phyloP scores from a whole-genome alignment of 306 rosid species.

The Purshia tridentata region DNA sequence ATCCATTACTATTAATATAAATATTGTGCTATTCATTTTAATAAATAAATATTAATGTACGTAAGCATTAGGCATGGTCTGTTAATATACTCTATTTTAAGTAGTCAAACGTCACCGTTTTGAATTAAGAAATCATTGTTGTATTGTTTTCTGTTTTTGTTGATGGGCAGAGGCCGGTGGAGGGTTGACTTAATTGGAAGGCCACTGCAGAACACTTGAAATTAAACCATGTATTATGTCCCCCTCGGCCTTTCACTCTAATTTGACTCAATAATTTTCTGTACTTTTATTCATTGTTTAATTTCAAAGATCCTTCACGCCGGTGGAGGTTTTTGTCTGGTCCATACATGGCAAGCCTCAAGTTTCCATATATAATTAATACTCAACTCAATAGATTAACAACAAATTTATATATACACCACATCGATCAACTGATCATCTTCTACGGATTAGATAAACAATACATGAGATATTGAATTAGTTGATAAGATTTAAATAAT shows the following conservation, averaged over 20 bases:
- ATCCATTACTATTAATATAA: not conserved
- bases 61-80: not conserved
- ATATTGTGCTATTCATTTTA: no score
- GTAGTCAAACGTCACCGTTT: not conserved
- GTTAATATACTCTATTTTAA: not conserved
- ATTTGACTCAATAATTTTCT: not conserved
- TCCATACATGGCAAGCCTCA: conserved; percentile 15
- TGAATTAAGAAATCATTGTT: no score
- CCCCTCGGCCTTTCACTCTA: not conserved
- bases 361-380: no score
- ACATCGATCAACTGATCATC: no score
- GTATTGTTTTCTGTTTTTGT: not conserved
- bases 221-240: not conserved
- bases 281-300: not conserved
- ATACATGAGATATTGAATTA: no score
- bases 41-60: not conserved
- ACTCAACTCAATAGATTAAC: no score
- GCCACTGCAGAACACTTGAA: conserved; percentile 3
- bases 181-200: conserved; percentile 8
- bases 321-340: conserved; percentile 30
- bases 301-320: conserved; percentile 14
- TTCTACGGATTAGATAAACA: no score
- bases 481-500: no score
- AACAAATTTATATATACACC: no score
- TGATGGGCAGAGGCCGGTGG: conserved; percentile 19